Evolutionary conservation across 257 asterid genomes (phyloP).

Genomic region (Solanum etuberosum): DNA sequence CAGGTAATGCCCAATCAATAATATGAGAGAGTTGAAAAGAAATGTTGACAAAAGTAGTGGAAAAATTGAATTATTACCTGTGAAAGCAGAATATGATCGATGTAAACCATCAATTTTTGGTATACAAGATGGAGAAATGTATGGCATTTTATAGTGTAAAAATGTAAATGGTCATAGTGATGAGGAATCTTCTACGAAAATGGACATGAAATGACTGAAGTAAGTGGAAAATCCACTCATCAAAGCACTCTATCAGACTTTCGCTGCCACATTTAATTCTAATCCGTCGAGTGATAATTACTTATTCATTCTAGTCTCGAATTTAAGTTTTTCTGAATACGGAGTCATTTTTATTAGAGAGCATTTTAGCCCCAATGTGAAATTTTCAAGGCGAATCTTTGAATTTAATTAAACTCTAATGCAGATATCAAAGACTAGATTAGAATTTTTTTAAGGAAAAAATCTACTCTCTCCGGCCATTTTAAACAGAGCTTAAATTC

Average conservation of each 20-base stretch:
- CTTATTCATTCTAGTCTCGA: no score
- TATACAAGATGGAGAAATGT: not conserved
- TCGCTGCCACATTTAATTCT: not conserved
- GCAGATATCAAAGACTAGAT: no score
- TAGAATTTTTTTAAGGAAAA: no score
- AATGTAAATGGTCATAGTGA: not conserved
- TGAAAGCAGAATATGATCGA: not conserved
- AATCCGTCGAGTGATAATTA: not conserved
- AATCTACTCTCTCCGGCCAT: no score
- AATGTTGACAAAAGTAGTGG: not conserved
- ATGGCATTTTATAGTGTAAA: not conserved
- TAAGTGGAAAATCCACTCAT: not conserved
- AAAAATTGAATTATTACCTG: not conserved
- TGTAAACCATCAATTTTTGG: not conserved
- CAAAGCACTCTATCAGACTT: not conserved
- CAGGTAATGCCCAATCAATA: not conserved
- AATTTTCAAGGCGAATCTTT: not conserved
- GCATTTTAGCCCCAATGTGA: no score
- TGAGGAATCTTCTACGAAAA: not conserved
- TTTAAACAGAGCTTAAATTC: no score
- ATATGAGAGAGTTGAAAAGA: not conserved
- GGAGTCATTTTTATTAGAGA: no score
- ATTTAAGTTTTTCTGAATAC: no score
- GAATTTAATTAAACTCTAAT: no score
- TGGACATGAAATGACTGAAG: not conserved